phyloP scores from a whole-genome alignment of 106 monocot species.

The Xerophyta viscosa region DNA sequence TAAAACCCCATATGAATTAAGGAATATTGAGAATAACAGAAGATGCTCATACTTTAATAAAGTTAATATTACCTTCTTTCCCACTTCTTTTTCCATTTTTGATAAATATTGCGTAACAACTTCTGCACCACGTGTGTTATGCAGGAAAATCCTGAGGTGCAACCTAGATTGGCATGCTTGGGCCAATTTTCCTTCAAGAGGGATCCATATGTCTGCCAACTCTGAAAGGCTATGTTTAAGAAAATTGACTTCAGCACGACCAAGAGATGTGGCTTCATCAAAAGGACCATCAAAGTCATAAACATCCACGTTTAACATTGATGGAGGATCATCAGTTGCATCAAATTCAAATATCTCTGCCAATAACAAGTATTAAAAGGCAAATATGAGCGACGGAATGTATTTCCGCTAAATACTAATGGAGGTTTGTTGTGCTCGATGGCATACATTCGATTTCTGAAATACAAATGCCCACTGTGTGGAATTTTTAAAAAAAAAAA shows the following conservation, averaged over 20 bases:
- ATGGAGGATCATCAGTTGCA: slow-evolving; percentile 83
- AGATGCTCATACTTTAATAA: not conserved
- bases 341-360: slow-evolving; percentile 91
- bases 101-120: slow-evolving; percentile 58
- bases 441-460: not conserved
- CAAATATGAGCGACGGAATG: not conserved
- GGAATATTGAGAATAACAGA: not conserved
- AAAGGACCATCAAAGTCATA: slow-evolving; percentile 76
- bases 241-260: slow-evolving; percentile 75
- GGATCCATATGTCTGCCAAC: slow-evolving; percentile 69
- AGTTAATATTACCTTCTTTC: slow-evolving; percentile 55
- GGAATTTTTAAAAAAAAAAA: too few relatives aligned
- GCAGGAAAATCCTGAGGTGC: slow-evolving; percentile 69
- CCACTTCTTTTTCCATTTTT: slow-evolving; percentile 81
- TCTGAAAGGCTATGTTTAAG: slow-evolving; percentile 71
- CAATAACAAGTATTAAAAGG: not conserved
- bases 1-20: not conserved
- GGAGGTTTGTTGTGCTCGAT: not conserved
- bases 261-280: slow-evolving; percentile 56
- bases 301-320: slow-evolving; percentile 61
- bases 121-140: slow-evolving; percentile 56
- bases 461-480: too few relatives aligned
- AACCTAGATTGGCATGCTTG: slow-evolving; percentile 63
- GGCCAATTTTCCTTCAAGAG: slow-evolving; percentile 66
- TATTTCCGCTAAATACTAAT: slow-evolving; percentile 1